Evolutionary conservation across 2,329 filamentous ascomycete species (phyloP), one percentile per base, ranked within the genome.

Genomic region (Teratosphaeria zuluensis): DNA sequence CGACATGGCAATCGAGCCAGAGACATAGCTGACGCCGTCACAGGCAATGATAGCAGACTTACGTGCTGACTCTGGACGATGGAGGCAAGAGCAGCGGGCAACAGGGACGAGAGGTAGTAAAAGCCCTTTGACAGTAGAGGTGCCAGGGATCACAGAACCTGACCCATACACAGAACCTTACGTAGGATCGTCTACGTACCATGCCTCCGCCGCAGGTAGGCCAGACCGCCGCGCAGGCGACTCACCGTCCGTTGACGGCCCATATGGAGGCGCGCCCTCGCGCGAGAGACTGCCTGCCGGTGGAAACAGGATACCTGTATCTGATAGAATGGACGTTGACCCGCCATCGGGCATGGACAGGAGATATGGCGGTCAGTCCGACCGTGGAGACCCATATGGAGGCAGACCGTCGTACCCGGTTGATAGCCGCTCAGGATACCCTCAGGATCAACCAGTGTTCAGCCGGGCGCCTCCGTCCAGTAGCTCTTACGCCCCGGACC

Each of bases 31-130:
- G 53, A 63, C 58, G 14, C 56, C 54, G 3, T 31, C 3, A n/a
- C 65, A 76, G 77, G 75, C 77, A 67, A 80, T 80, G 78, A 76
- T 79, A 60, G 70, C 74, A 65, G 78, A 80, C 64, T 66, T 80
- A 67, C 75, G 75, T 64, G 65, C 73, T 69, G 77, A 79, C 60
- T 78, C 78, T 54, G 72, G 72, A 61, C 73, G 75, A 62, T 80
- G 77, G 77, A 67, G 68, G 57, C 68, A 72, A 66, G 71, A 74
- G 66, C 68, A 68, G 62, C 66, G 66, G 53, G 61, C 64, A 56
- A 68, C 69, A 5, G 70, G 70, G 51, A 72, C 71, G 69, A 70
- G 76, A 77, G 77, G 77, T 79, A 79, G 75, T 72, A 71, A 66
- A 61, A 70, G 65, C 72, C 71, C 71, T 71, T 63, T 65, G 68